Base-by-base conservation (phyloP, 169 alveolate genomes). In the Miamiensis avidus region DNA sequence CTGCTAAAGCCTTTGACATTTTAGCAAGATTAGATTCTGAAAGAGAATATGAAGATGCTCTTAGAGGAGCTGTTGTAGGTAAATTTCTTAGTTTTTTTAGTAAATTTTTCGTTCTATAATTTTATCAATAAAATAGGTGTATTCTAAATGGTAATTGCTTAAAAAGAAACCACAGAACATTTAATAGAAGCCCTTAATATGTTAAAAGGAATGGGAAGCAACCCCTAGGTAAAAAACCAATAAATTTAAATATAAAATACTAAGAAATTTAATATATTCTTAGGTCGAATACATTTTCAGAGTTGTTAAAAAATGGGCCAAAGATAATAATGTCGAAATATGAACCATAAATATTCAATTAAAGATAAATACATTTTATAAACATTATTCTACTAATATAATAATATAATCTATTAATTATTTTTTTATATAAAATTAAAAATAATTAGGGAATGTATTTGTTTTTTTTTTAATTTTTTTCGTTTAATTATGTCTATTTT, bases 1-100 rank as follows among this genome's bases (percentile, higher is more conserved):
- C 99, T 16, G 95, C 95, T 33, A 95, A 95, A 85, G 98, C 99
- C 6, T 97, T 95, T 82, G 98, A 95, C 77, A 96, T 96, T 65
- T 89, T 96, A 32, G 97, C 94, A 88, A 91, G 97, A 90, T 89
- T 96, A 76, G 97, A 95, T 81, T 97, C 98, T 0, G 98, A 95
- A 34, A 85, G 83, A 83, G 82, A 76, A 34, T 86, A 86, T 31
- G 87, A 86, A 69, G 90, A 86, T 75, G 87, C 90, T 31, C 72
- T 86, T 0, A 81, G 83, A 75, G 90, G 87, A 79, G 83, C 90
- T 27, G 87, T 81, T 27, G 87, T 86, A 1, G 90, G 86, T 82
- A 82, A 29, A n/a, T n/a, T n/a, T n/a, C n/a, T n/a, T n/a, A n/a
- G n/a, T n/a, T n/a, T n/a, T n/a, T n/a, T n/a, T n/a, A n/a, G n/a